Conservation (phyloP, 352 stramenopile genomes). For the Peronospora farinosa region DNA sequence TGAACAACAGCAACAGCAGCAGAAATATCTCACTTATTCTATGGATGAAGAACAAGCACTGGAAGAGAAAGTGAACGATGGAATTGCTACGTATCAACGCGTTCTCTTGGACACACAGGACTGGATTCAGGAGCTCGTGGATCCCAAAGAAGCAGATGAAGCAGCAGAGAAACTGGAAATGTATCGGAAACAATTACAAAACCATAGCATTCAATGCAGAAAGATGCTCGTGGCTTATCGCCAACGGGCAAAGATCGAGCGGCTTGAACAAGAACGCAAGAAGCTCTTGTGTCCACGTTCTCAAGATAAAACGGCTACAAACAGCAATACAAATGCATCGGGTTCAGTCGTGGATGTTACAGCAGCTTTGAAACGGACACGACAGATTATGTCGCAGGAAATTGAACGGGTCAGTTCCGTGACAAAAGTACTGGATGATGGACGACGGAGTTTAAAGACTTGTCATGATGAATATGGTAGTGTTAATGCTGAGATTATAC, state of each 20-base stretch:
- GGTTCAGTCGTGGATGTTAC: conserved; percentile 55
- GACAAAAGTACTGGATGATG: conserved; percentile 62
- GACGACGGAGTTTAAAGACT: conserved; percentile 45
- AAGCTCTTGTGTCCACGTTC: conserved; percentile 37
- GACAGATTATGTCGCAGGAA: conserved; percentile 63
- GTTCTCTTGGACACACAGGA: conserved; percentile 41
- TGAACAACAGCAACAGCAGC: too few species aligned
- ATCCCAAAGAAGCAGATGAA: conserved; percentile 23
- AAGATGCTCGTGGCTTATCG: conserved; percentile 63
- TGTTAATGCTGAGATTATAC: conserved; percentile 48
- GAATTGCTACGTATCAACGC: conserved; percentile 30
- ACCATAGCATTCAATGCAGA: conserved; percentile 32
- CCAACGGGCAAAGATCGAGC: conserved; percentile 52
- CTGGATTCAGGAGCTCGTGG: conserved; percentile 34
- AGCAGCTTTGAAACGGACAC: conserved; percentile 56
- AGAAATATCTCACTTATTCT: conserved; percentile 38
- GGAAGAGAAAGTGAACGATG: conserved; percentile 51
- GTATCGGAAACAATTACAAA: conserved; percentile 32
- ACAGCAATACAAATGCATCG: conserved; percentile 4
- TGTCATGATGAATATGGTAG: conserved; percentile 56
- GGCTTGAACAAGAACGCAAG: conserved; percentile 42
- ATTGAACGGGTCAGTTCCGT: conserved; percentile 62
- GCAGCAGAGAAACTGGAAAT: conserved; percentile 26
- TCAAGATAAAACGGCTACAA: conserved; percentile 4
- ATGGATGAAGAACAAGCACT: conserved; percentile 53